Base-by-base conservation (phyloP, 73 alveolate species). In the Symbiodinium natans region DNA sequence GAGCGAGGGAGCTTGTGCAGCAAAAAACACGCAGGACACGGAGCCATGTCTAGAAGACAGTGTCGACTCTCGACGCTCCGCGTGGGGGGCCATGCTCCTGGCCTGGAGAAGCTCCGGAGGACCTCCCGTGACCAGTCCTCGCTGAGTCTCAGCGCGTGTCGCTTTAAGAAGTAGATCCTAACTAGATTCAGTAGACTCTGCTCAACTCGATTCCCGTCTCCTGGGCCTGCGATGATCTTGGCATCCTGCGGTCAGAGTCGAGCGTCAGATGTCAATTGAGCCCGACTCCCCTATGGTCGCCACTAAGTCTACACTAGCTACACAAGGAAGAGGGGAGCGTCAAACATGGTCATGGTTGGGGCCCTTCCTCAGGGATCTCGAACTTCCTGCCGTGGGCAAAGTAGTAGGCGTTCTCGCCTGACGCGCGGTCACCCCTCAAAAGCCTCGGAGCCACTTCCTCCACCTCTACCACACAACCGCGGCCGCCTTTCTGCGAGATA, bases 401-500 rank as follows among this genome's bases (percentile, higher is more conserved):
- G 68, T 87, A 87, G 84, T 87, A 87, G 41, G 94, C 94, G 27
- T 87, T 87, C 94, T 87, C 94, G 54, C 94, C 94, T 87, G 33
- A 42, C 15, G n/a, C 4, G 48, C 23, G 27, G 15, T 33, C 87
- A 71, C 19, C 10, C 5, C 31, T 36, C 27, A 71, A n/a, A 6
- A 9, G 40, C 15, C 11, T 29, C 83, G 34, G 21, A 29, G 27
- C 71, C 19, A 19, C 19, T 10, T 19, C 19, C 71, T 19, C 27
- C 10, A 13, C n/a, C 82, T 6, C 31, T n/a, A 19, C 54, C 46
- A 31, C 71, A 82, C 29, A 1, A 25, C 21, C 29, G 63, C 36
- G 1, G 11, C 63, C 89, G 63, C 94, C 94, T 27, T 87, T 87
- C 84, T 54, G 59, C 13, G 94, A 87, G 56, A 87, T 87, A 59